These are phyloP conservation scores for Rhodotorula babjevae DNA, from an alignment of 768 basidiomycete species.

Conservation along the genomic window DNA sequence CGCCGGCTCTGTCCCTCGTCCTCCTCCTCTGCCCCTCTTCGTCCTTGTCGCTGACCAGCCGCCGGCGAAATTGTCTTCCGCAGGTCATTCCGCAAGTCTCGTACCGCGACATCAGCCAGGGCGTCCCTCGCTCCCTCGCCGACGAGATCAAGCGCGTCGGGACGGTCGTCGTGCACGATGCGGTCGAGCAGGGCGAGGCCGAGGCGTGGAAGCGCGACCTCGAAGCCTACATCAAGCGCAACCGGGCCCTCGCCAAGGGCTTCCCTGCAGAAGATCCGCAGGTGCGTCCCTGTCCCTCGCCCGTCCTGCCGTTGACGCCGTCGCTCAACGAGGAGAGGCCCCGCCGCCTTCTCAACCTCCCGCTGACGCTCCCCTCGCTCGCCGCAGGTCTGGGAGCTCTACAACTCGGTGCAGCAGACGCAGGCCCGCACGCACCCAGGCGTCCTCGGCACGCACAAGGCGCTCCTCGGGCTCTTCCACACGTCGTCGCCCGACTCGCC, in stretches of 20 bases:
- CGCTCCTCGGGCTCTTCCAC: conserved; percentile 48
- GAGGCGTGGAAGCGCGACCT: conserved; percentile 52
- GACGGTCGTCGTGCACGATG: conserved; percentile 58
- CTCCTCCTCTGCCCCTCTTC: neutral
- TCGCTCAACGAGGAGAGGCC: too few species aligned
- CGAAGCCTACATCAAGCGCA: conserved; percentile 42
- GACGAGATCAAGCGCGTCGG: conserved; percentile 51
- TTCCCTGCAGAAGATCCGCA: conserved; percentile 1
- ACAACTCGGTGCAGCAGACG: conserved; percentile 63
- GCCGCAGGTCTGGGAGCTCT: conserved; percentile 62
- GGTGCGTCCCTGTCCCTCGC: neutral
- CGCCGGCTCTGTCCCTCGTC: neutral
- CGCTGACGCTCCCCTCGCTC: conserved; percentile 37
- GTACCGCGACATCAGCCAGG: conserved; percentile 36
- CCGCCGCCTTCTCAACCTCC: neutral
- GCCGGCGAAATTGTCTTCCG: too few species aligned
- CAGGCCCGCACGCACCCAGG: conserved; percentile 64
- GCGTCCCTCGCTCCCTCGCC: conserved; percentile 3
- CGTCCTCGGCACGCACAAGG: conserved; percentile 57
- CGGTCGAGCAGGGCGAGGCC: conserved; percentile 51
- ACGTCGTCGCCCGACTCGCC: conserved; percentile 49
- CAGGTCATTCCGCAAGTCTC: conserved; percentile 52
- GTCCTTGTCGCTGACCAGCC: too few species aligned
- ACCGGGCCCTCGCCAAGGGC: conserved; percentile 41
- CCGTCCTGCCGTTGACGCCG: too few species aligned